phyloP scores from a whole-genome alignment of 2,329 filamentous ascomycete genomes.

The Neoarthrinium moseri region DNA sequence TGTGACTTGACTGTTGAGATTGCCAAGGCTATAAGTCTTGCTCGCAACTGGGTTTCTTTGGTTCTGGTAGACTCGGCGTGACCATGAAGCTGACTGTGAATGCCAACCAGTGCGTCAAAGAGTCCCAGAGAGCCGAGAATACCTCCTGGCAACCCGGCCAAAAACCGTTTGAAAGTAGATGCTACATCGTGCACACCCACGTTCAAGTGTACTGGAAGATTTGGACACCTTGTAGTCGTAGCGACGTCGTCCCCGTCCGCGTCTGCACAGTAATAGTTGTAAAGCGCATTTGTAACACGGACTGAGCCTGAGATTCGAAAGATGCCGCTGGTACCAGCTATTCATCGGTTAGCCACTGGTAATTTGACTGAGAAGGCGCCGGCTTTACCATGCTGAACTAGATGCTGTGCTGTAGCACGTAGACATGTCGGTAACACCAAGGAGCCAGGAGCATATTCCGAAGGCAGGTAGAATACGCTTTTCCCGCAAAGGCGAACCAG shows the following conservation, averaged over 20 bases:
- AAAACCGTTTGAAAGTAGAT: slow-evolving; percentile 65
- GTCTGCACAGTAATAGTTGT: slow-evolving; percentile 61
- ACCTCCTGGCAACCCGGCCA: slow-evolving; percentile 62
- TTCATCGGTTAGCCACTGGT: slow-evolving; percentile 20
- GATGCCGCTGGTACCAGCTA: slow-evolving; percentile 52
- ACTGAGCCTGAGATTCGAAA: slow-evolving; percentile 64
- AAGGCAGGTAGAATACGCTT: slow-evolving; percentile 59
- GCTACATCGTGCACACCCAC: slow-evolving; percentile 64
- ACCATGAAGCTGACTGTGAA: slow-evolving; percentile 54
- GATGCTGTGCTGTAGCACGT: slow-evolving; percentile 63
- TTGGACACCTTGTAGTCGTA: slow-evolving; percentile 57
- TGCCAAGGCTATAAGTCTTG: slow-evolving; percentile 64
- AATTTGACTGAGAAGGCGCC: neutral
- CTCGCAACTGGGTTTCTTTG: slow-evolving; percentile 56
- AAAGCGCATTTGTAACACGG: slow-evolving; percentile 55
- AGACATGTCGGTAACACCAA: slow-evolving; percentile 64
- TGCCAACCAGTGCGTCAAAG: slow-evolving; percentile 62
- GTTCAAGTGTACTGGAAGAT: slow-evolving; percentile 59
- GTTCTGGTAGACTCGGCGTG: slow-evolving; percentile 51
- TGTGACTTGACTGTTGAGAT: slow-evolving; percentile 58
- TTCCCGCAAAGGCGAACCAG: slow-evolving; percentile 63
- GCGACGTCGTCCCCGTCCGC: slow-evolving; percentile 49
- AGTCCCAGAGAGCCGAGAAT: slow-evolving; percentile 62
- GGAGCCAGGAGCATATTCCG: slow-evolving; percentile 55
- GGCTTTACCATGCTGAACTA: slow-evolving; percentile 56